A percentile compares a stretch with the other conserved stretches of the same genome.
Evolutionary conservation across 192 early-diverging fungal genomes (phyloP).

Genomic region (Linnemannia hyalina): DNA sequence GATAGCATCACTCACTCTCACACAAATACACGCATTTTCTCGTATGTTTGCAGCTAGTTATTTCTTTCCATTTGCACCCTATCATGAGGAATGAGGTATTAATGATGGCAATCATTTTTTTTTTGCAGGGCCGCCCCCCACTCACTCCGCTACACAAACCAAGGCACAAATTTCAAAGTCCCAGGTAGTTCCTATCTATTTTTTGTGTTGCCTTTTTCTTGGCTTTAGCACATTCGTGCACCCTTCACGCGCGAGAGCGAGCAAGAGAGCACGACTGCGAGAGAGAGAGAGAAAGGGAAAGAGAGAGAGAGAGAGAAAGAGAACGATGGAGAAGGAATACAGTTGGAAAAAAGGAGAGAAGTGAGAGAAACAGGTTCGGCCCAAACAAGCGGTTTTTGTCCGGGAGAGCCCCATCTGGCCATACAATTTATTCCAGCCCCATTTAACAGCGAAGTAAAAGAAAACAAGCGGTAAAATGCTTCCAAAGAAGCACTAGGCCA

Average conservation of each 20-base stretch:
- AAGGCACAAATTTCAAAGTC: neutral
- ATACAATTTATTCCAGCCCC: no score
- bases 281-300: neutral
- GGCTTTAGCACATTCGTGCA: neutral
- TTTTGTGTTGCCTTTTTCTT: no score
- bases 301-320: neutral
- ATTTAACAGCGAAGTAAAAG: no score
- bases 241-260: neutral
- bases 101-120: neutral
- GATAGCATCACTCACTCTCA: neutral
- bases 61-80: neutral
- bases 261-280: neutral
- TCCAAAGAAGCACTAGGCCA: no score
- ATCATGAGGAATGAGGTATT: neutral
- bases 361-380: neutral
- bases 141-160: neutral
- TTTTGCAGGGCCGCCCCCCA: neutral
- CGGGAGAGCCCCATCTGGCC: neutral
- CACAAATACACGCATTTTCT: neutral
- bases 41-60: neutral
- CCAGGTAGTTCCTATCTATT: no score
- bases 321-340: neutral
- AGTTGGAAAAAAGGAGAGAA: neutral
- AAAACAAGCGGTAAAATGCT: no score
- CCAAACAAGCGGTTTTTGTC: neutral